A percentile compares a stretch with the other conserved stretches of the same genome.
These are phyloP conservation scores for Lactarius indigo DNA, from an alignment of 768 basidiomycete genomes.

Conservation along the genomic window DNA sequence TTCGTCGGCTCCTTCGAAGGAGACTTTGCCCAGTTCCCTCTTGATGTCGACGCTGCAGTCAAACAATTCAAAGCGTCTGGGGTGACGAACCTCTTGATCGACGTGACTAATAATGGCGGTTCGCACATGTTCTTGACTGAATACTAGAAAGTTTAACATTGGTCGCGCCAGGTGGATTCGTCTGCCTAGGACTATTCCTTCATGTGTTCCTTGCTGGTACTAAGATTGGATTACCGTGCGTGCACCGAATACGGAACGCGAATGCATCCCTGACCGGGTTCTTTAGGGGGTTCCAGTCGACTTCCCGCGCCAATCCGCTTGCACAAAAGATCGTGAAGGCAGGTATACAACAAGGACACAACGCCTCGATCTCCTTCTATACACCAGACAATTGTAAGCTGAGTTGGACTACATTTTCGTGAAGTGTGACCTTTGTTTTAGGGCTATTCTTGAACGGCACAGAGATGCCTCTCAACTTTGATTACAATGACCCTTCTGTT, in stretches of 20 bases:
- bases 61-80: conserved; percentile 44
- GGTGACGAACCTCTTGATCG: conserved; percentile 51
- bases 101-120: conserved; percentile 63
- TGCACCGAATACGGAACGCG: conserved; percentile 8
- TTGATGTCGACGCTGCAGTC: conserved; percentile 46
- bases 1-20: conserved; percentile 56
- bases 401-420: neutral
- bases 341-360: conserved; percentile 45
- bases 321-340: conserved; percentile 56
- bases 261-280: neutral
- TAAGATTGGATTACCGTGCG: conserved; percentile 49
- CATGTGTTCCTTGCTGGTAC: conserved; percentile 53
- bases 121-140: conserved; percentile 18
- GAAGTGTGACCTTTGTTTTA: neutral
- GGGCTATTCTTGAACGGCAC: conserved; percentile 36
- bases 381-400: conserved; percentile 50
- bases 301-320: conserved; percentile 50
- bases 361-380: conserved; percentile 41
- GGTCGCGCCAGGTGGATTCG: conserved; percentile 43
- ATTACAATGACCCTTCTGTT: conserved; percentile 34
- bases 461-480: conserved; percentile 24
- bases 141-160: neutral
- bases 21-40: conserved; percentile 50
- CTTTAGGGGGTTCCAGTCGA: conserved; percentile 54
- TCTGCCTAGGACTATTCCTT: conserved; percentile 60